phyloP scores from a whole-genome alignment of 2,329 filamentous ascomycete genomes.

The Byssoonygena ceratinophila region DNA sequence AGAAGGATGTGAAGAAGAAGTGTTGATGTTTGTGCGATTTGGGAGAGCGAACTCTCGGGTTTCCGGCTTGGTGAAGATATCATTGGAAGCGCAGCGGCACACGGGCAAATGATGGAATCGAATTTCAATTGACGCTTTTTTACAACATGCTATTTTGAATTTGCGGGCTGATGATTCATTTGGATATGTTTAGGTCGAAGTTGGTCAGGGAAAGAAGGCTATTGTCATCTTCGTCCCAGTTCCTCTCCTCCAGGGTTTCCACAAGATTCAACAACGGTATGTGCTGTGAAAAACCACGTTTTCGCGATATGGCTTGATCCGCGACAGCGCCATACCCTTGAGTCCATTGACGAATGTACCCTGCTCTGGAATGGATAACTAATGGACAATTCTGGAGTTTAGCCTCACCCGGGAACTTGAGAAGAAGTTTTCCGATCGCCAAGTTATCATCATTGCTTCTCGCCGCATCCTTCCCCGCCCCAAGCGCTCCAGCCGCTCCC shows the following conservation, averaged over 20 bases:
- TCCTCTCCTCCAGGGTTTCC: slow-evolving; percentile 95
- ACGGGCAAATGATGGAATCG: not conserved
- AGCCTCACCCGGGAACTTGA: slow-evolving; percentile 99
- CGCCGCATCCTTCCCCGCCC: slow-evolving; percentile 97
- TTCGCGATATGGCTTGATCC: not conserved
- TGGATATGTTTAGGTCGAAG: slow-evolving; percentile 69
- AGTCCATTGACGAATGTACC: not conserved
- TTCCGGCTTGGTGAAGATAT: not conserved
- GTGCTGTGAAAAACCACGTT: slow-evolving; percentile 31
- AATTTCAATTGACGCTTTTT: not conserved
- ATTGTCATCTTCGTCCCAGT: slow-evolving; percentile 99
- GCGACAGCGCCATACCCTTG: not conserved
- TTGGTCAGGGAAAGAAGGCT: slow-evolving; percentile 99
- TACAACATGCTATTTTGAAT: slow-evolving; percentile 12
- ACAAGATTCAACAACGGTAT: slow-evolving; percentile 99
- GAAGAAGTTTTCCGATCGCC: slow-evolving; percentile 99
- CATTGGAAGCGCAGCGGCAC: not conserved
- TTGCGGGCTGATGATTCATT: slow-evolving; percentile 23
- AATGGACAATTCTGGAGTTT: slow-evolving; percentile 7
- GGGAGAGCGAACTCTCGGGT: not conserved
- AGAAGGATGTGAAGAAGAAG: not conserved
- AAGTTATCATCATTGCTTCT: slow-evolving; percentile 97
- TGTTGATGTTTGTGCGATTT: not conserved
- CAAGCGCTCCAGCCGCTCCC: slow-evolving; percentile 94
- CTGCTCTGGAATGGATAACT: not conserved